Conservation (phyloP, 2,329 filamentous ascomycete species). For the Apiospora pterosperma region DNA sequence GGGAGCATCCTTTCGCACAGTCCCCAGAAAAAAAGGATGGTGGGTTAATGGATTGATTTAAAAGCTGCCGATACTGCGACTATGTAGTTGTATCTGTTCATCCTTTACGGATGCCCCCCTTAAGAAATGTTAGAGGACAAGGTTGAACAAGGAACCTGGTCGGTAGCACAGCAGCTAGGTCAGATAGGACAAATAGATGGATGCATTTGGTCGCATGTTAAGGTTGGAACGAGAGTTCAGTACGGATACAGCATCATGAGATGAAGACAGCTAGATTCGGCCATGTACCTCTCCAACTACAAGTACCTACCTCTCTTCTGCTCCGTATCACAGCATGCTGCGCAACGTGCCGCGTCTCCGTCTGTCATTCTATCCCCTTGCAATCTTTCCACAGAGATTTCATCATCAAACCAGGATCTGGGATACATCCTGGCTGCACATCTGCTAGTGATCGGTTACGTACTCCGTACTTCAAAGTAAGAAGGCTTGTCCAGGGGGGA, state of each 20-base stretch:
- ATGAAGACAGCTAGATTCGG: background rate
- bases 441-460: background rate
- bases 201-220: background rate
- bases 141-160: background rate
- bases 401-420: background rate
- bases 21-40: background rate
- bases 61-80: background rate
- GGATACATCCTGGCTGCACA: background rate
- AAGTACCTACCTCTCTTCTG: background rate
- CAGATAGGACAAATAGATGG: background rate
- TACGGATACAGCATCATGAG: background rate
- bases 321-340: background rate
- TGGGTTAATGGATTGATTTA: background rate
- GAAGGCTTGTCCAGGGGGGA: background rate
- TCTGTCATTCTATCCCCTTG: background rate
- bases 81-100: background rate
- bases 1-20: background rate
- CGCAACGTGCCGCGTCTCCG: background rate
- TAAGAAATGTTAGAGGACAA: background rate
- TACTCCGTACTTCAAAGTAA: background rate
- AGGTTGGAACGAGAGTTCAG: background rate
- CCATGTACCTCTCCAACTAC: background rate
- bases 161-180: slow-evolving; percentile 1
- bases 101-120: background rate
- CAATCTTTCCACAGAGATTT: background rate